Evolutionary conservation across 768 basidiomycete genomes (phyloP).

Genomic region (Tulasnella sp.): DNA sequence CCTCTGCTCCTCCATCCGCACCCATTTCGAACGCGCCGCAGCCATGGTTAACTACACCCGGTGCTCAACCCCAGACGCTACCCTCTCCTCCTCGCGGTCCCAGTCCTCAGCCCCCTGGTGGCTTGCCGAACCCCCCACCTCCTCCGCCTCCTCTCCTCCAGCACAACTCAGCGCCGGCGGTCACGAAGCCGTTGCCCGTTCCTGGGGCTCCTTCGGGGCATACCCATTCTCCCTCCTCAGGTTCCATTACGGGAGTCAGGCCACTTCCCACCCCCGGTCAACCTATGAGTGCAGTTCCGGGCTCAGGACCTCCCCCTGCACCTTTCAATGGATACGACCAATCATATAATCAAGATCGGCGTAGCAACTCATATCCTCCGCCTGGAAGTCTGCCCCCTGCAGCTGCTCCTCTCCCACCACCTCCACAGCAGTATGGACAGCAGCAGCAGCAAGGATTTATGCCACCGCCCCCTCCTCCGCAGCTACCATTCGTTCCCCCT

Average conservation of each 20-base stretch:
- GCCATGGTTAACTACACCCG: conserved; percentile 6
- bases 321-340: conserved; percentile 8
- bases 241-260: not conserved
- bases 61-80: not conserved
- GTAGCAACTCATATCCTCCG: not conserved
- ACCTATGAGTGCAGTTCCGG: not conserved
- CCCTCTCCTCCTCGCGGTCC: conserved; percentile 16
- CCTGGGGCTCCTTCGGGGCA: not conserved
- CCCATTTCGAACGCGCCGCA: conserved; percentile 1
- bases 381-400: too few relatives aligned
- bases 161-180: not conserved
- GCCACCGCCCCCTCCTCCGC: conserved; percentile 24
- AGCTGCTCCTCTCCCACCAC: conserved; percentile 2
- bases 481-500: conserved; percentile 23
- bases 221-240: not conserved
- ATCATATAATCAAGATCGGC: not conserved
- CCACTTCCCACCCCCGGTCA: conserved; percentile 15
- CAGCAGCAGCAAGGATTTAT: conserved; percentile 19
- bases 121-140: conserved; percentile 5
- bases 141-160: conserved; percentile 8
- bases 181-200: conserved; percentile 15
- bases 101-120: not conserved
- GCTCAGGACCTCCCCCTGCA: not conserved
- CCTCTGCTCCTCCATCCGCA: conserved; percentile 21
- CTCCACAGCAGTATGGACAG: conserved; percentile 12